phyloP scores from a whole-genome alignment of 805 yeast genomes.

The Jamesozyma jinghongensis region DNA sequence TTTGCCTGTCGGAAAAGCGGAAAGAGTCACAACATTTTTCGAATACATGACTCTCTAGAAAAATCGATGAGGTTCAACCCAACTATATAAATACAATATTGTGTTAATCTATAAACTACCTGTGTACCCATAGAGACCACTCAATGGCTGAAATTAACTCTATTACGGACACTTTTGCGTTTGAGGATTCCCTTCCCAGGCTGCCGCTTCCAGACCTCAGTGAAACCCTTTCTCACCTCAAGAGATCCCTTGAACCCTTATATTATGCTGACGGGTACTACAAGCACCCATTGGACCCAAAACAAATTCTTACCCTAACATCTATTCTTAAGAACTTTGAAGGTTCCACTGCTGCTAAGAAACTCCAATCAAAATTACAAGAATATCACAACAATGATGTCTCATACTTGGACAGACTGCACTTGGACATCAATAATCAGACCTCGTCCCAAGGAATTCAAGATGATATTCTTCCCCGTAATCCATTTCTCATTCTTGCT shows the following conservation, averaged over 20 bases:
- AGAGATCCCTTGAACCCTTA: conserved; percentile 52
- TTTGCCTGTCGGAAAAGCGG: background rate
- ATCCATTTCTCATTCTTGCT: conserved; percentile 65
- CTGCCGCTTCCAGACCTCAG: conserved; percentile 55
- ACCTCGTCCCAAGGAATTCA: conserved; percentile 50
- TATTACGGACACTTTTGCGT: conserved; percentile 6
- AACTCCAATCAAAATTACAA: conserved; percentile 46
- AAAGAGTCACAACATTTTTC: background rate
- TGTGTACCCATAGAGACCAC: too few species aligned
- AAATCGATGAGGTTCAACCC: too few species aligned
- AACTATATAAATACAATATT: too few species aligned
- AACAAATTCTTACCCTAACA: conserved; percentile 30
- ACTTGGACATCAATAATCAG: conserved; percentile 35
- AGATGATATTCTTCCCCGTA: conserved; percentile 64
- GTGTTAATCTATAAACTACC: too few species aligned
- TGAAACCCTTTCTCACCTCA: conserved; percentile 43
- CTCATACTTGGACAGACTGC: conserved; percentile 46
- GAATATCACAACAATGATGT: conserved; percentile 37
- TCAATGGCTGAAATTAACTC: too few species aligned
- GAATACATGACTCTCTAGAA: too few species aligned
- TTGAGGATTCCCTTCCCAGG: conserved; percentile 36
- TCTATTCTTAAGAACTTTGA: conserved; percentile 39
- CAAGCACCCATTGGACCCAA: conserved; percentile 21
- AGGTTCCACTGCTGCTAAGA: conserved; percentile 33
- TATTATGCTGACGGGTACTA: conserved; percentile 43